Conservation (phyloP, 2,329 filamentous ascomycete species). For the Colletotrichum sp. region DNA sequence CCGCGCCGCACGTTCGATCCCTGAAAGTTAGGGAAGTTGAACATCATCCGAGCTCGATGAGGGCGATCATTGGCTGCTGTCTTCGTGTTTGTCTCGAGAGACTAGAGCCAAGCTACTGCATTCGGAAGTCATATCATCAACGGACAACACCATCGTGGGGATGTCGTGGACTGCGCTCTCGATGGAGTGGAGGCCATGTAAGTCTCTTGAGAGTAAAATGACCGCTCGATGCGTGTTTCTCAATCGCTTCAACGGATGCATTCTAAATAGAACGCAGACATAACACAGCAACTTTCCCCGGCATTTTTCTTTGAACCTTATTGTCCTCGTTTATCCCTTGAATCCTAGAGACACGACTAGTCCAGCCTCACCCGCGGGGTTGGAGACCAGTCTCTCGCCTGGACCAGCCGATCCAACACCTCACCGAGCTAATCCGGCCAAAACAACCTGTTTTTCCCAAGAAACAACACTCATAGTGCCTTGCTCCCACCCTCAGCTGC, state of each 20-base stretch:
- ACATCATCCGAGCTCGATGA: neutral
- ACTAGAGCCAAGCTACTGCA: neutral
- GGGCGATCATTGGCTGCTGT: neutral
- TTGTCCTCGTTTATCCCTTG: accelerated
- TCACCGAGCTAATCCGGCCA: neutral
- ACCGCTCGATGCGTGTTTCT: neutral
- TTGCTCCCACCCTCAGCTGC: neutral
- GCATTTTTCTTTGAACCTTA: no score
- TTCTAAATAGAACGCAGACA: no score
- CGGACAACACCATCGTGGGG: neutral
- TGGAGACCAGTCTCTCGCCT: neutral
- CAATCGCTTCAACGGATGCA: neutral
- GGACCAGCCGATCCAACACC: neutral
- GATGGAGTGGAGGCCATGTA: neutral
- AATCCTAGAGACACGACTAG: neutral
- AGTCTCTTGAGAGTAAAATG: neutral
- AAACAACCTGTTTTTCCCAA: neutral
- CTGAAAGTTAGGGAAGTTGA: neutral
- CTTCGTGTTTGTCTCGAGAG: neutral
- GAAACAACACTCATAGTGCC: neutral
- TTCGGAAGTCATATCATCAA: neutral
- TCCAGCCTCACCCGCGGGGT: neutral
- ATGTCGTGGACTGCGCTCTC: neutral
- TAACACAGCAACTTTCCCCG: no score
- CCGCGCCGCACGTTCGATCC: neutral